phyloP scores from a whole-genome alignment of 345 rosid species.

The Abelmoschus esculentus region DNA sequence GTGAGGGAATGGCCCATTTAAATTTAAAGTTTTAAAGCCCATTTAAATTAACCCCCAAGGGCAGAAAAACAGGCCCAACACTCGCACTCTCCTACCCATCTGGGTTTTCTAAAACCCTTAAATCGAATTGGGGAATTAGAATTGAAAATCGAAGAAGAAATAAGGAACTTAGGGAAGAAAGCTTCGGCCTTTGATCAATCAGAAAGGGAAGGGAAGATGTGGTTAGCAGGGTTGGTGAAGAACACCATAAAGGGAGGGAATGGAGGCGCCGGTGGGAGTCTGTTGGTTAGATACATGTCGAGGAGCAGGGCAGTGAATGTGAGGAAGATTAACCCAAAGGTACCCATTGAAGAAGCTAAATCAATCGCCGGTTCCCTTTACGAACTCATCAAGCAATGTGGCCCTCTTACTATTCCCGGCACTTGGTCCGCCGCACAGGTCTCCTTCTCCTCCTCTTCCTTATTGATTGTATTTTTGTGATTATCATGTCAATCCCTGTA shows the following conservation, averaged over 20 bases:
- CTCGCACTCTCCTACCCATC: not conserved
- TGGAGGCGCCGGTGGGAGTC: constrained; percentile 3
- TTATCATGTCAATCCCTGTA: not conserved
- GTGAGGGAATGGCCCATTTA: too few relatives aligned
- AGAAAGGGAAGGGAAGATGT: not conserved
- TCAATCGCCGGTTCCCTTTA: constrained; percentile 64
- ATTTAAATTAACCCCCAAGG: not conserved
- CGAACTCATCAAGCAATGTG: constrained; percentile 48
- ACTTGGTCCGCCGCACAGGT: constrained; percentile 85
- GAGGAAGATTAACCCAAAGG: constrained; percentile 86
- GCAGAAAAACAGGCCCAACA: not conserved
- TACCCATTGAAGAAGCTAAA: constrained; percentile 76
- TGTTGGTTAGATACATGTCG: constrained; percentile 58
- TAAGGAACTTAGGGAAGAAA: not conserved
- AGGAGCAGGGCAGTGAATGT: constrained; percentile 66
- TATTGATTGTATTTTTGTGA: not conserved
- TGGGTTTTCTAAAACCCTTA: constrained; percentile 14
- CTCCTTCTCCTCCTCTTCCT: not conserved
- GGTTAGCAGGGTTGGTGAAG: constrained; percentile 1
- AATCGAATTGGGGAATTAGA: not conserved
- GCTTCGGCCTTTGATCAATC: not conserved
- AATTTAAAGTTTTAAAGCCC: not conserved
- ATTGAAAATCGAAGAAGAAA: not conserved
- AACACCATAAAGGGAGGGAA: constrained; percentile 3
- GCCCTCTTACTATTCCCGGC: constrained; percentile 70